A percentile compares a stretch with the other conserved stretches of the same genome.
Conservation (phyloP, 257 asterid genomes). For the Solanum chiquidenum region DNA sequence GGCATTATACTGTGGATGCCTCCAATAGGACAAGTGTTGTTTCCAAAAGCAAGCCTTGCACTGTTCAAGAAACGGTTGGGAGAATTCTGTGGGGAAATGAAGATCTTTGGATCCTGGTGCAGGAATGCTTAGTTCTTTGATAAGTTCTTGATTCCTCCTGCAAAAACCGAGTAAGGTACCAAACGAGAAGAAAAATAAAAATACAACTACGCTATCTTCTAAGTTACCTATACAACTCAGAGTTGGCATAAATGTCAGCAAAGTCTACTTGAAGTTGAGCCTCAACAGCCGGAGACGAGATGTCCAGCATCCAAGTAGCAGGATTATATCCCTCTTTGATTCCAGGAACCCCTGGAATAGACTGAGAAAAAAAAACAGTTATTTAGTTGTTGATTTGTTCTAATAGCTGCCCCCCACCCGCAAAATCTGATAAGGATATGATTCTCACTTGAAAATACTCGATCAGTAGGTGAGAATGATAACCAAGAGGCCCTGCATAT, state of each 20-base stretch:
- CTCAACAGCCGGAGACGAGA: slow-evolving; percentile 62
- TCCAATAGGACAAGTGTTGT: slow-evolving; percentile 67
- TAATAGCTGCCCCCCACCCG: not conserved
- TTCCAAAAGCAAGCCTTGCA: slow-evolving; percentile 89
- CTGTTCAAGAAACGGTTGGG: slow-evolving; percentile 51
- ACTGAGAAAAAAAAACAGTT: slow-evolving; percentile 19
- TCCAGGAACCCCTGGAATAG: slow-evolving; percentile 64
- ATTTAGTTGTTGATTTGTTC: not conserved
- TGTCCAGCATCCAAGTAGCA: slow-evolving; percentile 88
- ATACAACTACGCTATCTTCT: not conserved
- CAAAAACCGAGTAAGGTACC: not conserved
- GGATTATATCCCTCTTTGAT: slow-evolving; percentile 76
- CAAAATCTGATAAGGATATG: not conserved
- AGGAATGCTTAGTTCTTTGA: slow-evolving; percentile 52
- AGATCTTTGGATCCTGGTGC: slow-evolving; percentile 55
- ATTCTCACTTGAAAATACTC: slow-evolving; percentile 66
- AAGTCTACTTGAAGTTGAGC: slow-evolving; percentile 63
- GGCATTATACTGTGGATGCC: slow-evolving; percentile 61
- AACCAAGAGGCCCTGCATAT: slow-evolving; percentile 77
- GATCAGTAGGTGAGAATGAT: slow-evolving; percentile 47
- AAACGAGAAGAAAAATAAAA: not conserved
- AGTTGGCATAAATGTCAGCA: slow-evolving; percentile 53
- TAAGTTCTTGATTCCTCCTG: slow-evolving; percentile 74
- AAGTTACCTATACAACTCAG: slow-evolving; percentile 58
- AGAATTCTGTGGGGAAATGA: slow-evolving; percentile 40